Base-by-base conservation (phyloP, 768 basidiomycete species). In the Pseudohyphozyma bogoriensis region DNA sequence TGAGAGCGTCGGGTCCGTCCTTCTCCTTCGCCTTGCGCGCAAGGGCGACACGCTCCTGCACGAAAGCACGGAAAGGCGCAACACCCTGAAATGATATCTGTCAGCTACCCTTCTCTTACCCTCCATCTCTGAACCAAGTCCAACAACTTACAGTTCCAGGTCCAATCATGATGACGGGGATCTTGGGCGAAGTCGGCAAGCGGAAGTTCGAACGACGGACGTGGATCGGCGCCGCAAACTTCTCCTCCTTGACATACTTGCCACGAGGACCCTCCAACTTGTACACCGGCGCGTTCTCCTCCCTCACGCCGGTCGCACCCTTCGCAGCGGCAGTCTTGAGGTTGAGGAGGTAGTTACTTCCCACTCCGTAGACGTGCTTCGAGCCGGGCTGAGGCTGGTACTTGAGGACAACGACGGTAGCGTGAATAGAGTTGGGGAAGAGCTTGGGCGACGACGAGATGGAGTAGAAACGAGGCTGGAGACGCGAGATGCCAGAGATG, bases 31-130 rank as follows among this genome's bases (percentile, higher is more conserved):
- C 87, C 62, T 90, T 89, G 63, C 88, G 86, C 16, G 92, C 95
- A 35, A 97, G 84, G 13, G 91, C 91, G 45, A 99, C 85, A 67
- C 95, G 89, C 73, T 99, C 95, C 76, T 99, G 95, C 12, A 97
- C 82, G 75, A 99, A 99, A 3, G 93, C 95, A 63, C 95, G 87
- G 88, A 99, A 99, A 12, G 95, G 95, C 49, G 95, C 95, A 58
- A 99, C 91, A 78, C 95, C 95, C 90, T 93, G 59, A 2, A 3
- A 26, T 42, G 44, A 49, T 33, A 46, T 51, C 29, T 42, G 35
- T 67, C 36, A 65, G 57, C n/a, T n/a, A 35, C n/a, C n/a, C n/a
- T n/a, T n/a, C n/a, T n/a, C n/a, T n/a, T n/a, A n/a, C n/a, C n/a
- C n/a, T n/a, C n/a, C n/a, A n/a, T n/a, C n/a, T n/a, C n/a, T n/a